A percentile compares a stretch with the other conserved stretches of the same genome.
Evolutionary conservation across 2,329 filamentous ascomycete species (phyloP).

Genomic region (Aspergillus pseudoviridinutans): DNA sequence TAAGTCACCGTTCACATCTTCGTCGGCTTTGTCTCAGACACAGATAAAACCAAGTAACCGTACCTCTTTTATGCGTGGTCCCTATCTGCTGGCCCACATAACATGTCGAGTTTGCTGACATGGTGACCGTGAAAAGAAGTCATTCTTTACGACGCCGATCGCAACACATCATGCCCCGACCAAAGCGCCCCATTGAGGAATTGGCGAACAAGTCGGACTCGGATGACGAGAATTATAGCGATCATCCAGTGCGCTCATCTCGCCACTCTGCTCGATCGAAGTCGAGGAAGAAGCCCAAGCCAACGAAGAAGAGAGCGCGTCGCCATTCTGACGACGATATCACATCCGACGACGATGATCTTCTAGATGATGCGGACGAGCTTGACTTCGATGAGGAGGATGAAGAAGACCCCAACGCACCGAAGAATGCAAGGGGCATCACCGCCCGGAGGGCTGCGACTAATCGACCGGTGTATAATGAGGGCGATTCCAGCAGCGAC

Average conservation of each 20-base stretch:
- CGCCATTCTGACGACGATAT: constrained; percentile 47
- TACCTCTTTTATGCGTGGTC: background rate
- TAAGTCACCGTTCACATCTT: background rate
- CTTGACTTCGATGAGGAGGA: constrained; percentile 44
- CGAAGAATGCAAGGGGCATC: constrained; percentile 56
- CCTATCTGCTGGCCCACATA: background rate
- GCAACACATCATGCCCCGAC: constrained; percentile 28
- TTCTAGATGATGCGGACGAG: constrained; percentile 39
- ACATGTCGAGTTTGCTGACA: constrained; percentile 10
- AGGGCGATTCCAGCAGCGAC: constrained; percentile 45
- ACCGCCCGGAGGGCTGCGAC: constrained; percentile 54
- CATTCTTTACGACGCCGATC: background rate
- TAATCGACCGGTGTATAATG: constrained; percentile 54
- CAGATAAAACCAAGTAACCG: background rate
- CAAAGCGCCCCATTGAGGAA: constrained; percentile 43
- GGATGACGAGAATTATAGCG: constrained; percentile 43
- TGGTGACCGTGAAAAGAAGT: background rate
- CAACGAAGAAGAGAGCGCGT: constrained; percentile 35
- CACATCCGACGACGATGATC: constrained; percentile 34
- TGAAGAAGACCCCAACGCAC: constrained; percentile 39
- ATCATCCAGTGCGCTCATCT: constrained; percentile 29
- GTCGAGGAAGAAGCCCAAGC: constrained; percentile 31
- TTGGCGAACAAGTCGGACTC: constrained; percentile 42
- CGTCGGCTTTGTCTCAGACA: background rate
- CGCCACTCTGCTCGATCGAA: constrained; percentile 27